These are phyloP conservation scores for Fomitopsis schrenkii DNA, from an alignment of 1,284 basidiomycete species.

Conservation along the genomic window DNA sequence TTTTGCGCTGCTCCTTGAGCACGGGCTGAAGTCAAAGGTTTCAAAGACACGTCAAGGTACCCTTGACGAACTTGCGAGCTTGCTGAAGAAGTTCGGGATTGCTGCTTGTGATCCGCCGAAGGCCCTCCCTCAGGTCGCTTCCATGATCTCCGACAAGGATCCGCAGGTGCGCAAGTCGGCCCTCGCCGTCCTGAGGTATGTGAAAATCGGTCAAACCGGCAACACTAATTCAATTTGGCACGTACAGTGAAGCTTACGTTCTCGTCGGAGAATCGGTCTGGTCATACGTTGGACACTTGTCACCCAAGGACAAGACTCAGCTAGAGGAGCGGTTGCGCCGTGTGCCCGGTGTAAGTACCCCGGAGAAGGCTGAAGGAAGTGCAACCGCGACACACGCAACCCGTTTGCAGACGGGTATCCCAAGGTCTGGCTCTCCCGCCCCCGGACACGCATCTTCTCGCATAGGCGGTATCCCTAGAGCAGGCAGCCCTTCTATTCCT, in stretches of 20 bases:
- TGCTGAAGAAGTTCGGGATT: constrained; percentile 83
- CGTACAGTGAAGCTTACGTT: constrained; percentile 71
- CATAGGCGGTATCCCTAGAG: constrained; percentile 45
- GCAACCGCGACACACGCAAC: constrained; percentile 39
- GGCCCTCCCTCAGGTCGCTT: constrained; percentile 76
- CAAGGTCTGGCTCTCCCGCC: constrained; percentile 56
- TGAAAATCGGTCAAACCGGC: background rate
- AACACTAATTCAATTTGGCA: background rate
- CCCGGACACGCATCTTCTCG: constrained; percentile 28
- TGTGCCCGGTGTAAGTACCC: constrained; percentile 61
- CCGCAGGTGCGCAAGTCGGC: constrained; percentile 83
- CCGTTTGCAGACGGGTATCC: constrained; percentile 46
- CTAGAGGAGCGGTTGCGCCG: constrained; percentile 88
- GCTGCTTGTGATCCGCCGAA: constrained; percentile 77
- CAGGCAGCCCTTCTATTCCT: constrained; percentile 61
- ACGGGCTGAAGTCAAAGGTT: constrained; percentile 86
- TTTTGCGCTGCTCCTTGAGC: constrained; percentile 82
- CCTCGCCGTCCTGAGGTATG: constrained; percentile 68
- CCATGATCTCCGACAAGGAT: constrained; percentile 87
- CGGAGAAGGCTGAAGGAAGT: constrained; percentile 40
- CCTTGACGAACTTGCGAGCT: constrained; percentile 74
- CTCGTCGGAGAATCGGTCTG: constrained; percentile 86
- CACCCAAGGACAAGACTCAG: constrained; percentile 87
- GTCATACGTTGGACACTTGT: constrained; percentile 72
- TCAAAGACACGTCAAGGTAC: constrained; percentile 87